phyloP scores from a whole-genome alignment of 2,329 filamentous ascomycete genomes.

The Chrysoporthe austroafricana region DNA sequence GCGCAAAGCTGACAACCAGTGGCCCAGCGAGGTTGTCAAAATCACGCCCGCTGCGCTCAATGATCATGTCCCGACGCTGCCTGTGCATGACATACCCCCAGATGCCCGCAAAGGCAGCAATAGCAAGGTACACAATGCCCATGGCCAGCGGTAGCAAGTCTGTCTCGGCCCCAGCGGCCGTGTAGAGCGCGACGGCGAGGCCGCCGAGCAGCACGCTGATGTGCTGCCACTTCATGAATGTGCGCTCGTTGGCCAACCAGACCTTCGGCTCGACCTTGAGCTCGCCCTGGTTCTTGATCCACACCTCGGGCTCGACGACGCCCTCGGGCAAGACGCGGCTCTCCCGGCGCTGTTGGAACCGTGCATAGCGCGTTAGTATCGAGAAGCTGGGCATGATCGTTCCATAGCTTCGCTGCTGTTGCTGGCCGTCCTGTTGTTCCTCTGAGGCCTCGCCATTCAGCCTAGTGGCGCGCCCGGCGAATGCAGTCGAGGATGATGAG shows the following conservation, averaged over 20 bases:
- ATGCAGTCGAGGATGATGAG: conserved; percentile 19
- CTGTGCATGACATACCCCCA: conserved; percentile 91
- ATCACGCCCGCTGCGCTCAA: conserved; percentile 84
- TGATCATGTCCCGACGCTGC: conserved; percentile 76
- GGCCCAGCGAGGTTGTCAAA: conserved; percentile 91
- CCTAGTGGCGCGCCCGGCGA: conserved; percentile 15
- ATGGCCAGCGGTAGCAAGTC: conserved; percentile 69
- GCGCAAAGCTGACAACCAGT: conserved; percentile 76
- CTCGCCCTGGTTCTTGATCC: conserved; percentile 94
- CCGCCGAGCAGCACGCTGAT: conserved; percentile 86
- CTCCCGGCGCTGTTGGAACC: conserved; percentile 51
- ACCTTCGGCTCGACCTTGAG: conserved; percentile 96
- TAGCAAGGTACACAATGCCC: conserved; percentile 79
- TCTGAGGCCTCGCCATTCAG: conserved; percentile 17
- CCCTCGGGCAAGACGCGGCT: conserved; percentile 74
- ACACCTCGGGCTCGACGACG: conserved; percentile 80
- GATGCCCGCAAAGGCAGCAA: conserved; percentile 79
- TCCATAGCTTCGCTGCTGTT: conserved; percentile 48
- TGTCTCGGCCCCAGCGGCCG: conserved; percentile 80
- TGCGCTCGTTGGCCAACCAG: conserved; percentile 97
- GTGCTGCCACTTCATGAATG: conserved; percentile 98
- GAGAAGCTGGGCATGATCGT: conserved; percentile 82
- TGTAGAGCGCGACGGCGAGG: conserved; percentile 83
- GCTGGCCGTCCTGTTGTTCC: conserved; percentile 21
- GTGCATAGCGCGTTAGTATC: conserved; percentile 71